These are phyloP conservation scores for Colletotrichum chlorophyti DNA, from an alignment of 2,329 filamentous ascomycete genomes.

Conservation along the genomic window DNA sequence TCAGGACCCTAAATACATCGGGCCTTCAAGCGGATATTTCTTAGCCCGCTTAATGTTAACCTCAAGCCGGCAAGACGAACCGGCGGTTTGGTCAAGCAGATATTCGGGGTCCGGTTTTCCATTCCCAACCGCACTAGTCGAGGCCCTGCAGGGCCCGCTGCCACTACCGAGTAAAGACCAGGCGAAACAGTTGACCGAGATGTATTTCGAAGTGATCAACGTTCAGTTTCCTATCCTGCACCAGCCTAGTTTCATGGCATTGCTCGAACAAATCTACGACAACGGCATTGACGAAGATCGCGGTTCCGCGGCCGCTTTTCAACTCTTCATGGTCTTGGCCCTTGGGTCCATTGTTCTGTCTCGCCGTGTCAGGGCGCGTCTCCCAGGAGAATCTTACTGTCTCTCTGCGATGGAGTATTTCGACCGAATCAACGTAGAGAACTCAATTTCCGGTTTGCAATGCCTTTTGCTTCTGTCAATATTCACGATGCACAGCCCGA, in stretches of 20 bases:
- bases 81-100: conserved; percentile 8
- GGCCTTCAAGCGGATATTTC: conserved; percentile 62
- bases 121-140: conserved; percentile 38
- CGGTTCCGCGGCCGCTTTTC: conserved; percentile 45
- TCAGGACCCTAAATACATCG: conserved; percentile 57
- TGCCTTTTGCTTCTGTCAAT: conserved; percentile 53
- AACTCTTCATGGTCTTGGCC: conserved; percentile 60
- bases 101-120: conserved; percentile 1
- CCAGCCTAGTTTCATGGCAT: conserved; percentile 44
- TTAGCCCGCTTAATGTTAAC: conserved; percentile 55
- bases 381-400: conserved; percentile 57
- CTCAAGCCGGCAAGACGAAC: conserved; percentile 40
- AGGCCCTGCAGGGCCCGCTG: conserved; percentile 40
- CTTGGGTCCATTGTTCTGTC: conserved; percentile 54
- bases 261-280: conserved; percentile 40
- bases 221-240: conserved; percentile 58
- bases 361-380: conserved; percentile 46
- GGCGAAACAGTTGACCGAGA: conserved; percentile 47
- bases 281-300: conserved; percentile 31
- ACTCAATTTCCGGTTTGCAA: conserved; percentile 56
- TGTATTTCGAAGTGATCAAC: conserved; percentile 57
- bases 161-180: conserved; percentile 40
- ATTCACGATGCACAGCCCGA: conserved; percentile 58
- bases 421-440: conserved; percentile 53
- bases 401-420: conserved; percentile 54